A percentile compares a stretch with the other conserved stretches of the same genome.
These are phyloP conservation scores for Sapria himalayana DNA, from an alignment of 345 rosid species.

Conservation along the genomic window DNA sequence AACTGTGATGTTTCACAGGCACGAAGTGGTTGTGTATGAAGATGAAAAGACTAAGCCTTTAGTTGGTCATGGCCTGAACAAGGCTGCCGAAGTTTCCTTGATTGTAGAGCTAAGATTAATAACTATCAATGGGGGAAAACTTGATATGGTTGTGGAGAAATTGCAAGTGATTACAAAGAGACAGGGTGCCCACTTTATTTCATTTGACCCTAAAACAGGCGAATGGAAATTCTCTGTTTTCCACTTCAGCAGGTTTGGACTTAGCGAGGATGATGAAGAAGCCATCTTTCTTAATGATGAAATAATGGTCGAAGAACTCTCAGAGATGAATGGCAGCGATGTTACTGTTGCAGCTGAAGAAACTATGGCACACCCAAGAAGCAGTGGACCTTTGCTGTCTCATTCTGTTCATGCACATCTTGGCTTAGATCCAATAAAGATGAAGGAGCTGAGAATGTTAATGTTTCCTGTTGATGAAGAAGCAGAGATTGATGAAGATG, in stretches of 20 bases:
- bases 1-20: conserved; percentile 49
- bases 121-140: conserved; percentile 11
- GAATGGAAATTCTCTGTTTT: conserved; percentile 65
- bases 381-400: conserved; percentile 48
- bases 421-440: conserved; percentile 67
- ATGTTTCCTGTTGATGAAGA: conserved; percentile 60
- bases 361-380: conserved; percentile 17
- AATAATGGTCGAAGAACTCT: conserved; percentile 17
- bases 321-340: conserved; percentile 23
- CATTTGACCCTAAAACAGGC: conserved; percentile 32
- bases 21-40: conserved; percentile 58
- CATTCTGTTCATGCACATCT: conserved; percentile 94
- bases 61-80: conserved; percentile 70
- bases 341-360: conserved; percentile 25
- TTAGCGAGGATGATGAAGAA: conserved; percentile 86
- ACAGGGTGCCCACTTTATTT: conserved; percentile 64
- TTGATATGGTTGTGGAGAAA: conserved; percentile 20
- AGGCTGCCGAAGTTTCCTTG: conserved; percentile 75
- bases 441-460: conserved; percentile 85
- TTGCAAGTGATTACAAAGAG: conserved; percentile 28
- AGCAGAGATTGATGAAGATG: conserved; percentile 25
- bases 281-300: conserved; percentile 56
- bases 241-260: conserved; percentile 90
- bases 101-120: conserved; percentile 13
- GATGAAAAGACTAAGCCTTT: conserved; percentile 57